Conservation (phyloP, 805 yeast species). For the Candida easanensis region DNA sequence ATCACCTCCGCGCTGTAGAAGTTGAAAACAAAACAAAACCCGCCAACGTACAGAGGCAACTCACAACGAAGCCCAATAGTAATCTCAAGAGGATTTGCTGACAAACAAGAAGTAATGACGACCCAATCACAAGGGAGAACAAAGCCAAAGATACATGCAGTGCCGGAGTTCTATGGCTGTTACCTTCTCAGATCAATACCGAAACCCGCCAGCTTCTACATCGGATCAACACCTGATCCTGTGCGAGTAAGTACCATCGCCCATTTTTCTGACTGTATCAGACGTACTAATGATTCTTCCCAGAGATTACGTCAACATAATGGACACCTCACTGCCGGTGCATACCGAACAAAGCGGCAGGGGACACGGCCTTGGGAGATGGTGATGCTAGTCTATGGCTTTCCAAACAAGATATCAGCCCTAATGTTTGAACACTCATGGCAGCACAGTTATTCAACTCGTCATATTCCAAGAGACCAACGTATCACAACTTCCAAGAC, state of each 20-base stretch:
- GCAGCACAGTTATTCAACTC: constrained; percentile 68
- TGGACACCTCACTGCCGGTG: constrained; percentile 70
- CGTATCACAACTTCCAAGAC: constrained; percentile 38
- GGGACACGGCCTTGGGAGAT: constrained; percentile 76
- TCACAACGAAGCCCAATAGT: too few species aligned
- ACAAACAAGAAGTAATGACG: neutral
- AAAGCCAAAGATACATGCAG: constrained; percentile 9
- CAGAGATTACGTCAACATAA: constrained; percentile 72
- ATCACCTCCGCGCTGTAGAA: too few species aligned
- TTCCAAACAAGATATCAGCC: constrained; percentile 67
- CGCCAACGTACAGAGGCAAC: too few species aligned
- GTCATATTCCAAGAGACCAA: constrained; percentile 46
- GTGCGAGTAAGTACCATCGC: constrained; percentile 33
- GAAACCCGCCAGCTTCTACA: constrained; percentile 59
- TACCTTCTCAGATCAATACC: constrained; percentile 63
- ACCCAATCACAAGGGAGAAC: neutral
- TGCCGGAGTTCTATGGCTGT: constrained; percentile 60
- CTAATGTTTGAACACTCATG: constrained; percentile 83
- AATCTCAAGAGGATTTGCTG: neutral
- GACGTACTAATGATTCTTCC: constrained; percentile 7
- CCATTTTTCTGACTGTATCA: neutral
- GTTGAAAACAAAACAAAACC: neutral
- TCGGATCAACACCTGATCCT: constrained; percentile 85
- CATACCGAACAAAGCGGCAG: constrained; percentile 55
- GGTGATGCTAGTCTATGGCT: constrained; percentile 62